Percentiles rank a stretch among this genome's conserved stretches.
These are phyloP conservation scores for Blastocystis hominis DNA, from an alignment of 352 stramenopile genomes.

Conservation along the genomic window DNA sequence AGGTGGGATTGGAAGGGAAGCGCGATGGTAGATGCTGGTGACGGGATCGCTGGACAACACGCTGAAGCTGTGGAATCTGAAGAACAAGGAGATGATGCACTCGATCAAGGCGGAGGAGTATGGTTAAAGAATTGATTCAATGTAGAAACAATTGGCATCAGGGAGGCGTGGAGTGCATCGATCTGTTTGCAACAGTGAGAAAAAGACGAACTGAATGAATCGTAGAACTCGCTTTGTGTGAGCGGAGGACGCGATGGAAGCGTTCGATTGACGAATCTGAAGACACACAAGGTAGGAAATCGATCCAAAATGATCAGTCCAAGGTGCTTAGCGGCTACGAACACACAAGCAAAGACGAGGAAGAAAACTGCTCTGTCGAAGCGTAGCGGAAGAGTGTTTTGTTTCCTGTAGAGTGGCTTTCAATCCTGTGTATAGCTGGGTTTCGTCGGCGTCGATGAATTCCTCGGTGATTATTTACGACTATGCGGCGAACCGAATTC, in stretches of 20 bases:
- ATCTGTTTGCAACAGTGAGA: slow-evolving; percentile 11
- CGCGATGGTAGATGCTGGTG: slow-evolving; percentile 19
- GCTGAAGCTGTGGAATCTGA: slow-evolving; percentile 30
- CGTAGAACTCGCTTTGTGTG: neutral
- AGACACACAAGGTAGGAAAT: neutral
- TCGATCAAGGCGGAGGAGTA: slow-evolving; percentile 20
- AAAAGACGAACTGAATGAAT: neutral
- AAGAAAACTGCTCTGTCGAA: slow-evolving; percentile 49
- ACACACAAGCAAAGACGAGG: neutral
- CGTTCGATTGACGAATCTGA: slow-evolving; percentile 30
- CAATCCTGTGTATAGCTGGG: neutral
- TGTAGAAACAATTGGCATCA: slow-evolving; percentile 11
- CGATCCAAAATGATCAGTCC: too few relatives aligned
- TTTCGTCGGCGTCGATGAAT: slow-evolving; percentile 26
- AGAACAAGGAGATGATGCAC: neutral
- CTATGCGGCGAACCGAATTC: neutral
- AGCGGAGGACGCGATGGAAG: slow-evolving; percentile 29
- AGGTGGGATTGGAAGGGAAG: neutral
- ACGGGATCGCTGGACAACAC: slow-evolving; percentile 51
- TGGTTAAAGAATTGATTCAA: neutral
- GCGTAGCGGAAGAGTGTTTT: neutral
- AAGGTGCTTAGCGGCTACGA: neutral
- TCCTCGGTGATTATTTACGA: slow-evolving; percentile 29
- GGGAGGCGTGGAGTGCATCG: slow-evolving; percentile 12
- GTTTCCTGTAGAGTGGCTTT: slow-evolving; percentile 13